These are phyloP conservation scores for Westerdykella aurantiaca DNA, from an alignment of 2,329 filamentous ascomycete species.

Conservation along the genomic window DNA sequence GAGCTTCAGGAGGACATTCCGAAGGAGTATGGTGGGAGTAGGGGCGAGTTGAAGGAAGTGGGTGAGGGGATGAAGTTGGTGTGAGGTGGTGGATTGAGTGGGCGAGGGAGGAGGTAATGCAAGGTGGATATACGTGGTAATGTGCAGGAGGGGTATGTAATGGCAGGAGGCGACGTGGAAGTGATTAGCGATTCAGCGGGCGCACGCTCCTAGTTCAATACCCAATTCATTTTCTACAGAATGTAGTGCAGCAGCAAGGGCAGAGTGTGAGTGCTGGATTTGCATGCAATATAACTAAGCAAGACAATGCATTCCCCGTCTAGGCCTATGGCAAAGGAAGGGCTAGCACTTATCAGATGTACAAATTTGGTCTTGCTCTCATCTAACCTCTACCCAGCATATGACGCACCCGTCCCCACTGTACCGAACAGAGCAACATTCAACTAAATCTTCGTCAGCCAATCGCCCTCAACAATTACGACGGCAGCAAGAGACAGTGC, in stretches of 20 bases:
- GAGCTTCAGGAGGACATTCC: slow-evolving; percentile 65
- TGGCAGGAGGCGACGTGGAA: slow-evolving; percentile 1
- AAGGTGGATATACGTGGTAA: slow-evolving; percentile 1
- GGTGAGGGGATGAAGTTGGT: slow-evolving; percentile 39
- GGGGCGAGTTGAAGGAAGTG: slow-evolving; percentile 44
- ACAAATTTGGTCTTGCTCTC: too few relatives aligned
- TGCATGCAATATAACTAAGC: too few relatives aligned
- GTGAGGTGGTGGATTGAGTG: slow-evolving; percentile 3
- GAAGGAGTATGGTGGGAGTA: slow-evolving; percentile 72
- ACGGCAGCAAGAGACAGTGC: background rate
- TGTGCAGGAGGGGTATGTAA: background rate
- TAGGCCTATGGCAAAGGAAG: too few relatives aligned
- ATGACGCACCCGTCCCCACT: too few relatives aligned
- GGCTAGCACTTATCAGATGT: too few relatives aligned
- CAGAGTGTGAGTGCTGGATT: too few relatives aligned
- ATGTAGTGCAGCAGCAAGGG: too few relatives aligned
- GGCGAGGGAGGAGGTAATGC: background rate
- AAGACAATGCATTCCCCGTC: too few relatives aligned
- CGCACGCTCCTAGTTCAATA: too few relatives aligned
- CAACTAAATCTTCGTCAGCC: background rate
- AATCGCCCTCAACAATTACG: background rate
- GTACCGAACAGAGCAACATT: too few relatives aligned
- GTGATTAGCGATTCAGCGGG: background rate
- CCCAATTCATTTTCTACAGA: too few relatives aligned
- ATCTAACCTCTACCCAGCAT: too few relatives aligned